Conservation (phyloP, 2,329 filamentous ascomycete genomes). For the Exophiala bonariae region DNA sequence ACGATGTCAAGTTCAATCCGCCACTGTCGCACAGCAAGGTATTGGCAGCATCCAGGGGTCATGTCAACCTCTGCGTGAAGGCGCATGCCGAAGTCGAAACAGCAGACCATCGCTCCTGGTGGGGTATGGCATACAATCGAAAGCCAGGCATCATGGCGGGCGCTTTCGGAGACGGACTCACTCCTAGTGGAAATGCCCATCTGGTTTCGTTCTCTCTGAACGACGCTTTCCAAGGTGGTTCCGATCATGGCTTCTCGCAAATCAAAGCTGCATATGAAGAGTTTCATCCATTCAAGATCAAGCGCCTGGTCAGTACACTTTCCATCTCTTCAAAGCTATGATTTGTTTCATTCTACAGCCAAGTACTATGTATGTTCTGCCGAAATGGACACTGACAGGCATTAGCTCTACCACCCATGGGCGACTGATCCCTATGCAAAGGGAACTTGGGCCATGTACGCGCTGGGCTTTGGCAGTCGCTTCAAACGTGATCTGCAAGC, state of each 20-base stretch:
- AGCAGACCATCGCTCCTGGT: conserved; percentile 44
- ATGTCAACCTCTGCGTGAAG: conserved; percentile 50
- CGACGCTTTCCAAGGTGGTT: conserved; percentile 13
- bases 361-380: no score
- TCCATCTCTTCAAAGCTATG: not conserved
- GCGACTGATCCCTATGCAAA: conserved; percentile 32
- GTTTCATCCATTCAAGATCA: conserved; percentile 37
- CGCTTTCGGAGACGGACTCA: conserved; percentile 48
- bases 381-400: no score
- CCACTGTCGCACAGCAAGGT: conserved; percentile 20
- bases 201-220: conserved; percentile 47
- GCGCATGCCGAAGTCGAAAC: conserved; percentile 47
- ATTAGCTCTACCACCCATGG: conserved; percentile 30
- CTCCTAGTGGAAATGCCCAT: conserved; percentile 48
- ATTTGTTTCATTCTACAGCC: no score
- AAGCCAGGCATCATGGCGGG: conserved; percentile 45
- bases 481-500: conserved; percentile 4
- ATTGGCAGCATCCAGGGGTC: conserved; percentile 39
- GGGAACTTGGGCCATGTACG: conserved; percentile 29
- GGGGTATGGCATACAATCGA: conserved; percentile 43
- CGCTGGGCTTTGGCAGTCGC: not conserved
- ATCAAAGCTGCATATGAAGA: conserved; percentile 1
- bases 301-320: conserved; percentile 33
- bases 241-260: not conserved
- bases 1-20: conserved; percentile 23